A percentile compares a stretch with the other conserved stretches of the same genome.
These are phyloP conservation scores for Coemansia sp. DNA, from an alignment of 192 early-diverging fungal species.

Conservation along the genomic window DNA sequence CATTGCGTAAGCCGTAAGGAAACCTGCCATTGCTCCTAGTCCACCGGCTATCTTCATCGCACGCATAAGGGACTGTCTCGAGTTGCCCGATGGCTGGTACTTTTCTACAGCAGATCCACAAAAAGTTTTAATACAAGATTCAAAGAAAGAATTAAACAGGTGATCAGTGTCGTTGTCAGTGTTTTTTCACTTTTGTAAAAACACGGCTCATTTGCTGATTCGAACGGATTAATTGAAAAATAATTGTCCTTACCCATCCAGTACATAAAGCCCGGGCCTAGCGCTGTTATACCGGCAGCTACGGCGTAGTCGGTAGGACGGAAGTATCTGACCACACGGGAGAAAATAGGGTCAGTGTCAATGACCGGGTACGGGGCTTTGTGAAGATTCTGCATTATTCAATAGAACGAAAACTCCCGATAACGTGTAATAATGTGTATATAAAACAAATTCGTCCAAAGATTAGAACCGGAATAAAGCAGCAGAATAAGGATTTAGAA, in stretches of 20 bases:
- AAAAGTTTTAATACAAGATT: no score
- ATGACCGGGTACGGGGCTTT: constrained; percentile 78
- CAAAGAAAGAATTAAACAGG: not conserved
- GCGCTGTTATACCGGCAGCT: constrained; percentile 61
- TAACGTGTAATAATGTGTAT: not conserved
- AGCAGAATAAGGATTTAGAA: not conserved
- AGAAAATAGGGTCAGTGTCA: constrained; percentile 89
- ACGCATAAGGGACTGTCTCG: constrained; percentile 45
- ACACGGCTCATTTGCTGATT: not conserved
- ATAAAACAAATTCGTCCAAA: not conserved
- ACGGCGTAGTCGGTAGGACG: constrained; percentile 74
- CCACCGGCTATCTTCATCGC: constrained; percentile 58
- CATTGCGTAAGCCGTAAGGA: constrained; percentile 74
- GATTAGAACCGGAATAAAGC: not conserved
- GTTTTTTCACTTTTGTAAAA: not conserved
- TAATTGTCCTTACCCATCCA: constrained; percentile 64
- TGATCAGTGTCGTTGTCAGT: not conserved
- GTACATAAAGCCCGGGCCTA: constrained; percentile 73
- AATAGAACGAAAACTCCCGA: not conserved
- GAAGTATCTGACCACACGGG: constrained; percentile 87
- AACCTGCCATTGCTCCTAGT: constrained; percentile 66
- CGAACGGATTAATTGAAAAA: not conserved
- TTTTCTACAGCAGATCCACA: no score
- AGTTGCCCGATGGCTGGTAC: constrained; percentile 59
- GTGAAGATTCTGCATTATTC: constrained; percentile 32